Evolutionary conservation across 495 filamentous ascomycete species (phyloP), one percentile per base, ranked within the genome.

Genomic region (Neurospora sp.): DNA sequence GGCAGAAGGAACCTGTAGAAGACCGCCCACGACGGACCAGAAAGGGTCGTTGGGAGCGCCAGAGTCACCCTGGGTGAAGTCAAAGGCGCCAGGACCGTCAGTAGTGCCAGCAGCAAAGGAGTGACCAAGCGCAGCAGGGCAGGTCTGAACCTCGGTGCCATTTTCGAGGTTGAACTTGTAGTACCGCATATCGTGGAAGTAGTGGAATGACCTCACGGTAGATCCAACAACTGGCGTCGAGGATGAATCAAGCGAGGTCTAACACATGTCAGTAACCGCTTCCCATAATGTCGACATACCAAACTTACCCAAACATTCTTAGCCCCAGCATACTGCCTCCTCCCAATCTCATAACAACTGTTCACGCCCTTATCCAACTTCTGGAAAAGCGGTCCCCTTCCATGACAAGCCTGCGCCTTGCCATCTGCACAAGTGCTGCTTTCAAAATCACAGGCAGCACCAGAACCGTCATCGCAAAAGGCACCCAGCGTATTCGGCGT

Each of bases 71-170:
- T 99, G 96, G 22, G 90, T 94, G 81, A 98, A 98, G 82, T 98
- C 96, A 78, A 97, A 97, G 5, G 89, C 89, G 4, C 96, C 96
- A 0, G 95, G 95, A 16, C 96, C 92, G 78, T 99, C 96, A 0
- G 93, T 92, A 2, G 96, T 99, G 37, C 96, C 96, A 18, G 91
- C 96, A 20, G 96, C 96, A 81, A 99, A 99, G 9, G 91, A 92
- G 74, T 93, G 93, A 68, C 96, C 96, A n/a, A 99, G 84, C 0
- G 93, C 96, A 3, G 96, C 95, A 40, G 93, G 90, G 78, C 96
- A 98, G 6, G 95, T 97, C 73, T 85, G 88, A 18, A 92, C 88
- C 4, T 79, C 83, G 22, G 90, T 92, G 61, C 92, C 92, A 77
- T 97, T 94, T 4, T 91, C 85, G 12, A 94, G 88, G 22, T 85